Evolutionary conservation across 306 rosid genomes (phyloP), one percentile per base, ranked within the genome.

Genomic region (Glycine tomentella): DNA sequence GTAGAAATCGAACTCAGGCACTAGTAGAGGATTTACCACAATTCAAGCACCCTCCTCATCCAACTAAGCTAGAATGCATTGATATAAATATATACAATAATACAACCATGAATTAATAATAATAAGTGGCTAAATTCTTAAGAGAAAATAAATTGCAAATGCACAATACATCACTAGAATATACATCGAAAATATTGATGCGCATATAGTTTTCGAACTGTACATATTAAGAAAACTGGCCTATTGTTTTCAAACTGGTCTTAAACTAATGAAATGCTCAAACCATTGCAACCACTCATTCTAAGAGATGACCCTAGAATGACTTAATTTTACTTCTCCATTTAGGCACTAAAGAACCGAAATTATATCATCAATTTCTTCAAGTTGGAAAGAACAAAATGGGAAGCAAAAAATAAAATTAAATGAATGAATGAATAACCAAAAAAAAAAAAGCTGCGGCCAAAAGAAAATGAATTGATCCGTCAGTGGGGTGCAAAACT

Each of bases 81-180:
- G 44, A 4, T 38, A 38, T 38, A 42, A 42, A 42, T 42, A 42
- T n/a, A n/a, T 42, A 36, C 31, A 25, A 25, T 25, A 25, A 25
- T 25, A 25, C 33, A 63, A 42, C 7, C 8, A 38, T 8, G 13
- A 53, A 12, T 33, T 44, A 14, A 78, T 9, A 48, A 17, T 14
- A 40, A 17, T 14, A 40, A 3, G 3, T 58, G 40, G 40, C n/a
- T 10, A 10, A 31, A 38, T 38, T 38, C 44, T 38, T 38, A 68
- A n/a, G 17, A 34, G 1, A 79, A 74, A 74, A 57, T 49, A 62
- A 52, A 61, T 75, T 61, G 31, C 20, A 42, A 55, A 74, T 33
- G 3, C 72, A 49, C 48, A 61, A 9, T 16, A 7, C n/a, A 7
- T 38, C 4, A 13, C 5, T 34, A 34, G 42, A 70, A 34, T 76